Conservation (phyloP, 306 rosid genomes). For the Vigna mungo region DNA sequence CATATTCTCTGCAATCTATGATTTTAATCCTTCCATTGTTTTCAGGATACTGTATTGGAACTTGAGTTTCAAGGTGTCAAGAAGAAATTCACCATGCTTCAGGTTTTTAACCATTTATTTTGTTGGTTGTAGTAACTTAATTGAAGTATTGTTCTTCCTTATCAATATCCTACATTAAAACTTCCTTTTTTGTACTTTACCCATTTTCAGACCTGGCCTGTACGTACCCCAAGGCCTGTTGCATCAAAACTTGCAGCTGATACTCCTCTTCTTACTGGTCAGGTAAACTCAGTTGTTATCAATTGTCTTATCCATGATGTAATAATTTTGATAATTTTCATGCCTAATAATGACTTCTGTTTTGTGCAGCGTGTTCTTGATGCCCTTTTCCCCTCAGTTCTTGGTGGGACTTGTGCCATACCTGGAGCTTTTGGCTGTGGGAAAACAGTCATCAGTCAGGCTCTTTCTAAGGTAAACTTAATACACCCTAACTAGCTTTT, state of each 20-base stretch:
- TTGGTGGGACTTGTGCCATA: constrained; percentile 99
- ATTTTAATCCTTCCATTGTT: constrained; percentile 38
- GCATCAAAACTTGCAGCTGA: constrained; percentile 99
- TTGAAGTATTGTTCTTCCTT: constrained; percentile 33
- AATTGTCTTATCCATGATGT: constrained; percentile 18
- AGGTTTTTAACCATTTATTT: constrained; percentile 56
- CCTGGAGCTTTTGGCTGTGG: constrained; percentile 99
- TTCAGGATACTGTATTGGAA: constrained; percentile 95
- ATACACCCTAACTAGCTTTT: background rate
- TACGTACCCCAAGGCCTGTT: constrained; percentile 97
- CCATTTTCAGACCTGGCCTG: constrained; percentile 90
- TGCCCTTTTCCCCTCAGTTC: constrained; percentile 99
- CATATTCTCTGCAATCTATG: constrained; percentile 19
- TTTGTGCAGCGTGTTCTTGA: constrained; percentile 93
- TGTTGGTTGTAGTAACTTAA: constrained; percentile 36
- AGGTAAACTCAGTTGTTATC: constrained; percentile 57
- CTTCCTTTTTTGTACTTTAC: constrained; percentile 33
- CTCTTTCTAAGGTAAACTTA: constrained; percentile 88
- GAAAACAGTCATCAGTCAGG: constrained; percentile 99
- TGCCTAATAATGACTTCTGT: constrained; percentile 53
- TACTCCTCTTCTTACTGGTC: constrained; percentile 99
- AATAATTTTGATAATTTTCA: constrained; percentile 23
- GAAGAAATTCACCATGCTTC: constrained; percentile 96
- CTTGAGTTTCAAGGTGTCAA: constrained; percentile 98
- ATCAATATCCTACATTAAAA: constrained; percentile 8